Percentiles rank a stretch among this genome's conserved stretches.
Conservation (phyloP, 129 eudicot species). For the Tagetes erecta region DNA sequence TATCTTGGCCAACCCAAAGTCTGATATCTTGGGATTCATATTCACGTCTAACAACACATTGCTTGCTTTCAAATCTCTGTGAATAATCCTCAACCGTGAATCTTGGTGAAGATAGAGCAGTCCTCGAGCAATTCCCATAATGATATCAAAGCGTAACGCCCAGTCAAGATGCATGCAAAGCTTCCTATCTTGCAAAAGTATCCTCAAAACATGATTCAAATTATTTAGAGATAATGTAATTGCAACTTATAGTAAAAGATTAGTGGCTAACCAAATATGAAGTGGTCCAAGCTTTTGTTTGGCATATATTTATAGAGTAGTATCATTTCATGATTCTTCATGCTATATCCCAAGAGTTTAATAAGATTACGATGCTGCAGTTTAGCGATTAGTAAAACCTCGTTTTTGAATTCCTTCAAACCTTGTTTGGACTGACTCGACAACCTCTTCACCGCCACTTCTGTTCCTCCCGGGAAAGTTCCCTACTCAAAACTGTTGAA, state of each 20-base stretch:
- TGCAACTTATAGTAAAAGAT: not conserved
- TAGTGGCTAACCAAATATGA: conserved; percentile 46
- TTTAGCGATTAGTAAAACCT: conserved; percentile 48
- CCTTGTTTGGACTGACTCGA: conserved; percentile 50
- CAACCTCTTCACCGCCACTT: conserved; percentile 57
- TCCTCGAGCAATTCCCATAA: conserved; percentile 43
- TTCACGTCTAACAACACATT: too few relatives aligned
- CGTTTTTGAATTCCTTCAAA: conserved; percentile 47
- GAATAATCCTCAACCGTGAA: conserved; percentile 25
- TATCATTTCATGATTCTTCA: conserved; percentile 45
- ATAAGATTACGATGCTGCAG: conserved; percentile 63
- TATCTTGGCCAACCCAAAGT: conserved; percentile 8
- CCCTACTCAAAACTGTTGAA: conserved; percentile 31
- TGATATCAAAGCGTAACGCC: conserved; percentile 42
- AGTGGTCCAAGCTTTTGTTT: conserved; percentile 53
- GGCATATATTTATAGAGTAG: conserved; percentile 55
- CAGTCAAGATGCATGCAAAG: conserved; percentile 34
- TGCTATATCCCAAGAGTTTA: conserved; percentile 52
- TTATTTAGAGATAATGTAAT: not conserved
- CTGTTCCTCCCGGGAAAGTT: conserved; percentile 40
- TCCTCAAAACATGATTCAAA: conserved; percentile 18
- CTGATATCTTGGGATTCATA: too few relatives aligned
- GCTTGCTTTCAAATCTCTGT: too few relatives aligned
- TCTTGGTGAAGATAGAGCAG: conserved; percentile 51
- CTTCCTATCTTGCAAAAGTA: conserved; percentile 28